A percentile compares a stretch with the other conserved stretches of the same genome.
Evolutionary conservation across 2,329 filamentous ascomycete genomes (phyloP).

Genomic region (Diaporthe vexans): DNA sequence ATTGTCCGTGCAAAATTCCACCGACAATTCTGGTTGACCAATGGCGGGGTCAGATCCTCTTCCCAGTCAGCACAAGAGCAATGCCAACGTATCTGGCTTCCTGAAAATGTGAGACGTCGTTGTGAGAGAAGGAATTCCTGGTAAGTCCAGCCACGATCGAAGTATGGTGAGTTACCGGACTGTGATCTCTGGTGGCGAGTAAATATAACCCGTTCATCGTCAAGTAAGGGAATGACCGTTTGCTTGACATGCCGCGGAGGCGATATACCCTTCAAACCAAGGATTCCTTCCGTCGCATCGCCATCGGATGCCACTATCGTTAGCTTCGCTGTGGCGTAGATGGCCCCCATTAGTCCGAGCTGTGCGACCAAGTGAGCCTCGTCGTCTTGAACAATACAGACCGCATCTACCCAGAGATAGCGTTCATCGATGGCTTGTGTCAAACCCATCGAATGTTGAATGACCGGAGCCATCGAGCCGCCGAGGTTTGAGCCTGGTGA

Average conservation of each 20-base stretch:
- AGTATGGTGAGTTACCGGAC: neutral
- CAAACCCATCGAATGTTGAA: neutral
- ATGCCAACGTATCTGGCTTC: neutral
- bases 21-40: neutral
- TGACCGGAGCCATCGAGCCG: neutral
- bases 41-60: neutral
- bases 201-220: neutral
- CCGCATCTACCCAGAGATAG: neutral
- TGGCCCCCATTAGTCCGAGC: neutral
- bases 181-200: neutral
- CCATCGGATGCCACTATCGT: neutral
- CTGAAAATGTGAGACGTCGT: neutral
- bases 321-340: neutral
- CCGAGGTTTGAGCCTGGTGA: neutral
- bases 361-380: neutral
- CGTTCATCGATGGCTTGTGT: conserved; percentile 1
- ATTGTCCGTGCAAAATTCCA: too few relatives aligned
- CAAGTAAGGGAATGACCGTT: neutral
- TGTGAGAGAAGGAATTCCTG: neutral
- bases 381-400: neutral
- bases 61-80: neutral
- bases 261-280: neutral
- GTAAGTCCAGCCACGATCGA: neutral
- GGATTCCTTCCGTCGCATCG: neutral
- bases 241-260: neutral